Evolutionary conservation across 805 yeast species (phyloP).

Genomic region (Candida silvatica): DNA sequence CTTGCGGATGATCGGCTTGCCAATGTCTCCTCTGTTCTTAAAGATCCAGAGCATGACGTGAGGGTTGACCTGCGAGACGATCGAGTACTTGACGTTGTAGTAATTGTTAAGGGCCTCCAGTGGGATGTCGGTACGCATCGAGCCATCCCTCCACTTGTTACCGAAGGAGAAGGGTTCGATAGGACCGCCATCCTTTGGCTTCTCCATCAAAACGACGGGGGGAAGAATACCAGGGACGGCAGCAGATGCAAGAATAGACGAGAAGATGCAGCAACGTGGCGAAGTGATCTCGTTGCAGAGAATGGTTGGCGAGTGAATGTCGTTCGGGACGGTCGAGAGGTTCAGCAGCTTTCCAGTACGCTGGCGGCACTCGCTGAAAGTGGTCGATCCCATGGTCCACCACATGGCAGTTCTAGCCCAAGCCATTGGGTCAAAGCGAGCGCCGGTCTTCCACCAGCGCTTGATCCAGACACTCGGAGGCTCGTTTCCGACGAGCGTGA

Average conservation of each 20-base stretch:
- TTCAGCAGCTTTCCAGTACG: constrained; percentile 65
- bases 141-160: constrained; percentile 72
- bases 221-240: constrained; percentile 80
- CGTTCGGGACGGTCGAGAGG: constrained; percentile 74
- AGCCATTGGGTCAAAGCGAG: constrained; percentile 63
- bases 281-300: constrained; percentile 69
- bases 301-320: constrained; percentile 74
- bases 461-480: constrained; percentile 51
- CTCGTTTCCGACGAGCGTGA: constrained; percentile 60
- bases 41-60: constrained; percentile 69
- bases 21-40: constrained; percentile 75
- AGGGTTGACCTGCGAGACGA: constrained; percentile 79
- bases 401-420: constrained; percentile 66
- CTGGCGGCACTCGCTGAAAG: constrained; percentile 62
- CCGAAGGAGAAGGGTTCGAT: constrained; percentile 68
- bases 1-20: constrained; percentile 61
- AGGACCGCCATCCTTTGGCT: constrained; percentile 21
- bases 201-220: constrained; percentile 74
- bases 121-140: constrained; percentile 72
- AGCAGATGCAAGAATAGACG: constrained; percentile 63
- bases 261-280: constrained; percentile 79
- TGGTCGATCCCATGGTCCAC: constrained; percentile 66
- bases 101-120: constrained; percentile 64
- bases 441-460: constrained; percentile 68
- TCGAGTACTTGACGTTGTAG: constrained; percentile 66